These are phyloP conservation scores for Beauveria sp. DNA, from an alignment of 2,329 filamentous ascomycete species.

Conservation along the genomic window DNA sequence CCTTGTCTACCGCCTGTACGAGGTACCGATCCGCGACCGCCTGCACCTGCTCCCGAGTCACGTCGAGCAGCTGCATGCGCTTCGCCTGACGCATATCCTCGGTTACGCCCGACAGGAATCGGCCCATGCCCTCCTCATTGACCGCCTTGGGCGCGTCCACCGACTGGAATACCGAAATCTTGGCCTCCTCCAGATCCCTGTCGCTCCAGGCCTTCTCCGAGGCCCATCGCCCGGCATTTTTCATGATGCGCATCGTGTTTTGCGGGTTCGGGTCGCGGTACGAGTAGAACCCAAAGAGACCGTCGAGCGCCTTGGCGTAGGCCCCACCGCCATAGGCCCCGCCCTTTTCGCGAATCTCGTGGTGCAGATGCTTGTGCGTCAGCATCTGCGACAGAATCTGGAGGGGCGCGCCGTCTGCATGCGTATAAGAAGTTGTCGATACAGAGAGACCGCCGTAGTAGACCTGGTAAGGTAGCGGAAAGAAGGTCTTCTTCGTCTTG, in stretches of 20 bases:
- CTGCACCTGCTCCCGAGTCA: slow-evolving; percentile 71
- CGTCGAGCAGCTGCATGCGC: slow-evolving; percentile 78
- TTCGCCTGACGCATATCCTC: slow-evolving; percentile 83
- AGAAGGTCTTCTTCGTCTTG: slow-evolving; percentile 68
- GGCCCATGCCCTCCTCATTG: slow-evolving; percentile 76
- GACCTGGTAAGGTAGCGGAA: slow-evolving; percentile 92
- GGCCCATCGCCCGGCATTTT: slow-evolving; percentile 74
- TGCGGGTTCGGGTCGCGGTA: slow-evolving; percentile 94
- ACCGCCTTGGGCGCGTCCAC: slow-evolving; percentile 85
- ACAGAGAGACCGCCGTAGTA: slow-evolving; percentile 84
- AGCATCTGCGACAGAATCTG: slow-evolving; percentile 86
- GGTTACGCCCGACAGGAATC: slow-evolving; percentile 78
- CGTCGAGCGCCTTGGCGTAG: slow-evolving; percentile 70
- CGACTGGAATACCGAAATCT: slow-evolving; percentile 86
- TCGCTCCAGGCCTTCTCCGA: slow-evolving; percentile 73
- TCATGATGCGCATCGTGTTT: slow-evolving; percentile 81
- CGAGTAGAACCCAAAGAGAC: slow-evolving; percentile 88
- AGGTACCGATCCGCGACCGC: slow-evolving; percentile 76
- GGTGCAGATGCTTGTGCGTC: slow-evolving; percentile 93
- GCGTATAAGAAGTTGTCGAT: slow-evolving; percentile 76
- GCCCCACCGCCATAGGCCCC: slow-evolving; percentile 93
- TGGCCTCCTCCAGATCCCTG: slow-evolving; percentile 88
- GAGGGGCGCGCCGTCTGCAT: slow-evolving; percentile 67
- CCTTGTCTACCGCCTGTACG: slow-evolving; percentile 55
- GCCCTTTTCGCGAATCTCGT: slow-evolving; percentile 95